Evolutionary conservation across 495 filamentous ascomycete species (phyloP).

Genomic region (Penicillium soppii): DNA sequence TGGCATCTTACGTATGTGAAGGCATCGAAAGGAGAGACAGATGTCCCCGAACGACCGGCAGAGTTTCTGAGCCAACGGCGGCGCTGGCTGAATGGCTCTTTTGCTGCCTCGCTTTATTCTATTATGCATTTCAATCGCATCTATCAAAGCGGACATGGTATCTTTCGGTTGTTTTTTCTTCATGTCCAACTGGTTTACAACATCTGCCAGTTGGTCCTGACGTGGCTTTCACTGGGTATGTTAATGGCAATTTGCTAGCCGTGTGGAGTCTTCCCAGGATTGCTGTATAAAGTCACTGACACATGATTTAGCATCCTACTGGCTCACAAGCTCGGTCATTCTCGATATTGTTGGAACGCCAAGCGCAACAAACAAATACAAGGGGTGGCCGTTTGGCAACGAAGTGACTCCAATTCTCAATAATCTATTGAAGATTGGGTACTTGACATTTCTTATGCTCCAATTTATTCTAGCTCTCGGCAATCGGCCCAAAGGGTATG

Average conservation of each 20-base stretch:
- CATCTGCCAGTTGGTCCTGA: conserved; percentile 77
- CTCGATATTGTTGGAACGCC: conserved; percentile 89
- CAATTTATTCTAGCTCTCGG: conserved; percentile 96
- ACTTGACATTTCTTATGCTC: conserved; percentile 78
- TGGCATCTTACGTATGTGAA: conserved; percentile 99
- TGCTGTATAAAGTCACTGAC: neutral
- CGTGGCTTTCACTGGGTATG: conserved; percentile 90
- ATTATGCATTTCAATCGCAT: conserved; percentile 96
- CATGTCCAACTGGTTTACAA: conserved; percentile 95
- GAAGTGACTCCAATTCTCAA: conserved; percentile 82
- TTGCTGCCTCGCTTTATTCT: conserved; percentile 90
- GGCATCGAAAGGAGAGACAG: conserved; percentile 94
- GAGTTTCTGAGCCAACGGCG: conserved; percentile 95
- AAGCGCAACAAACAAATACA: conserved; percentile 40
- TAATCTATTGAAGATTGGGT: conserved; percentile 82
- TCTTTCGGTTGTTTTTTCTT: conserved; percentile 90
- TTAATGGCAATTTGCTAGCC: neutral
- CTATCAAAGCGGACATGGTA: conserved; percentile 92
- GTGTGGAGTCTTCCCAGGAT: neutral
- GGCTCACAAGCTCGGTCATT: conserved; percentile 90
- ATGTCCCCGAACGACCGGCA: conserved; percentile 78
- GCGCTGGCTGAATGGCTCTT: conserved; percentile 96
- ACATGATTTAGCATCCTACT: conserved; percentile 65
- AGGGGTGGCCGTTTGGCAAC: conserved; percentile 73
- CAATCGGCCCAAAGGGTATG: conserved; percentile 85